phyloP scores from a whole-genome alignment of 2,329 filamentous ascomycete species.

The Sclerotinia sclerotiorum region DNA sequence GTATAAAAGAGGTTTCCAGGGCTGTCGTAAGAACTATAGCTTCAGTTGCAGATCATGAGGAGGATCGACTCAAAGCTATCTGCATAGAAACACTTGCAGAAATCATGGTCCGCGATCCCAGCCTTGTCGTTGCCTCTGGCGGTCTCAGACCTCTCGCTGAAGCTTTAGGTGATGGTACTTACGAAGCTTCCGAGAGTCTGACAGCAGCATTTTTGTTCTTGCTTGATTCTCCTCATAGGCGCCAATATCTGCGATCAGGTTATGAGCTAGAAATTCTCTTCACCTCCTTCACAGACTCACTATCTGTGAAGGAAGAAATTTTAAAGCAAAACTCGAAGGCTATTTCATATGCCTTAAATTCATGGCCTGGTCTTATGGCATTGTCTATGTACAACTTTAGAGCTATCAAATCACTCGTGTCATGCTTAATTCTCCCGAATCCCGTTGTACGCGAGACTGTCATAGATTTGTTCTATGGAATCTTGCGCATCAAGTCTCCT shows the following conservation, averaged over 20 bases:
- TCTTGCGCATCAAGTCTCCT: conserved; percentile 85
- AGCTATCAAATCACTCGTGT: conserved; percentile 74
- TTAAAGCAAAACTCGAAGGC: conserved; percentile 87
- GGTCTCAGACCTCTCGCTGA: conserved; percentile 88
- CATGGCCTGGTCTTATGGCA: conserved; percentile 88
- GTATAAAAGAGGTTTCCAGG: conserved; percentile 81
- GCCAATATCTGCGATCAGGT: conserved; percentile 81
- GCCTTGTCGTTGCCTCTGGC: conserved; percentile 76
- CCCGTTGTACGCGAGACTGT: conserved; percentile 68
- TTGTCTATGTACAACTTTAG: conserved; percentile 86
- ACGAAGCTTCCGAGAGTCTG: conserved; percentile 88
- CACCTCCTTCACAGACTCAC: conserved; percentile 86
- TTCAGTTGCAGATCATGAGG: conserved; percentile 77
- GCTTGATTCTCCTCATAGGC: conserved; percentile 76
- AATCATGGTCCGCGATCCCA: conserved; percentile 82
- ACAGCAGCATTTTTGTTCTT: conserved; percentile 86
- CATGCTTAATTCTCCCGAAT: conserved; percentile 60
- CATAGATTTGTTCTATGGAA: conserved; percentile 78
- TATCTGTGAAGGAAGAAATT: conserved; percentile 57
- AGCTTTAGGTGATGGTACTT: conserved; percentile 83
- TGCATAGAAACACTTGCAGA: conserved; percentile 92
- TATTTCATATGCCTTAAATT: conserved; percentile 87
- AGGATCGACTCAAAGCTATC: conserved; percentile 76
- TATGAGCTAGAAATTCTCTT: conserved; percentile 89
- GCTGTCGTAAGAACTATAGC: conserved; percentile 87